Percentiles rank a stretch among this genome's conserved stretches.
These are phyloP conservation scores for Hypoxylon intermedium DNA, from an alignment of 495 filamentous ascomycete genomes.

Conservation along the genomic window DNA sequence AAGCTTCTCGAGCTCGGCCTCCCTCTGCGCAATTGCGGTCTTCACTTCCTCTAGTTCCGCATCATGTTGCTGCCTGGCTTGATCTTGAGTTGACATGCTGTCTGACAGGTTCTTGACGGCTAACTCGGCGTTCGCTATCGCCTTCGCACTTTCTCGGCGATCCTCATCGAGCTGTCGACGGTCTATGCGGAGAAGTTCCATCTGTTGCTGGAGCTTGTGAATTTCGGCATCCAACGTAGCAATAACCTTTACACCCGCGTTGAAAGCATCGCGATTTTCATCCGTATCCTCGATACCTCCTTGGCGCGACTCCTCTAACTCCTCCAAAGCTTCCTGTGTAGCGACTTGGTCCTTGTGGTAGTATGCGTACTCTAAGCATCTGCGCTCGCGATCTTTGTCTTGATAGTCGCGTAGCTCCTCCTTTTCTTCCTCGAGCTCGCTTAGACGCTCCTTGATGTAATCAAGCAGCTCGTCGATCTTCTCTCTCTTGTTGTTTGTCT, in stretches of 20 bases:
- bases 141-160: slow-evolving; percentile 76
- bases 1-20: slow-evolving; percentile 74
- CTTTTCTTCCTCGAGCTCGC: slow-evolving; percentile 94
- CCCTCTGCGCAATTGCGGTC: slow-evolving; percentile 74
- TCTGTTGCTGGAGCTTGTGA: slow-evolving; percentile 76
- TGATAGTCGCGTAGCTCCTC: slow-evolving; percentile 91
- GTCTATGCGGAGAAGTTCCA: slow-evolving; percentile 88
- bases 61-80: slow-evolving; percentile 71
- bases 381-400: slow-evolving; percentile 90
- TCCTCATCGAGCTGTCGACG: slow-evolving; percentile 89
- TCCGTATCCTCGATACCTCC: slow-evolving; percentile 83
- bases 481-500: slow-evolving; percentile 89
- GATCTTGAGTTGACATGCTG: slow-evolving; percentile 78
- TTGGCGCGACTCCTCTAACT: slow-evolving; percentile 80
- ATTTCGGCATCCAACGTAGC: slow-evolving; percentile 77
- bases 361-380: slow-evolving; percentile 93
- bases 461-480: slow-evolving; percentile 94
- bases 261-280: slow-evolving; percentile 76
- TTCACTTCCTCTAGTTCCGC: slow-evolving; percentile 76
- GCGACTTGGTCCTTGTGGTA: slow-evolving; percentile 86
- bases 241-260: slow-evolving; percentile 82
- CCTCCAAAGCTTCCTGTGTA: slow-evolving; percentile 76
- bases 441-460: slow-evolving; percentile 87
- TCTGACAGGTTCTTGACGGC: slow-evolving; percentile 80
- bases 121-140: slow-evolving; percentile 83